Evolutionary conservation across 192 early-diverging fungal genomes (phyloP), one percentile per base, ranked within the genome.

Genomic region (Polychytrium aggregatum): DNA sequence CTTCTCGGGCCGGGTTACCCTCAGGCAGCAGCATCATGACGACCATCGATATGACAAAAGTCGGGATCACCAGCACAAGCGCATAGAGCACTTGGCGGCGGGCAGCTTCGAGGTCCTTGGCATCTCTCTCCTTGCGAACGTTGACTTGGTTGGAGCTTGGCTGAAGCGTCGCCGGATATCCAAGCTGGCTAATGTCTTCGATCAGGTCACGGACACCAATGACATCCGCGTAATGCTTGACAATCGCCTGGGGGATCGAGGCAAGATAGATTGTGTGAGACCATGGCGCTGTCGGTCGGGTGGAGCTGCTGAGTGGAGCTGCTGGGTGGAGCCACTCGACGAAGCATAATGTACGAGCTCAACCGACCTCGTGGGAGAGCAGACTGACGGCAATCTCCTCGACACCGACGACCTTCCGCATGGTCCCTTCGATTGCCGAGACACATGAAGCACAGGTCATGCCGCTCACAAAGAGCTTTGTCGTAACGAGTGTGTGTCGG

Each of bases 41-140:
- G 16, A 90, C 55, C 87, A 90, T 88, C 10, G 67, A 30, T 28
- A 88, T 50, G 11, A 85, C 36, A 24, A 88, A 69, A 21, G 78
- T 68, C 4, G 85, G 85, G 8, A 87, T 48, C 11, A 81, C 81
- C 57, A 86, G 81, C 4, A 70, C 14, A 4, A 82, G 45, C 0
- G 83, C 72, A 25, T 67, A 45, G 9, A 78, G 37, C 18, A 82
- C 52, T 2, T 58, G 34, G 6, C 70, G 53, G 2, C 56, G 33
- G 1, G 42, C 51, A 7, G 65, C 50, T 25, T 71, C 63, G 5
- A 70, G 50, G 34, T 82, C 74, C 45, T 41, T 63, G 60, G 17
- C 57, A 38, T 48, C 50, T n/a, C 67, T 64, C 3, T 53, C 50
- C 26, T 52, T 56, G 20, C 56, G 53, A 42, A 52, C 65, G 7